These are phyloP conservation scores for Casuarina equisetifolia DNA, from an alignment of 306 rosid species.

Conservation along the genomic window DNA sequence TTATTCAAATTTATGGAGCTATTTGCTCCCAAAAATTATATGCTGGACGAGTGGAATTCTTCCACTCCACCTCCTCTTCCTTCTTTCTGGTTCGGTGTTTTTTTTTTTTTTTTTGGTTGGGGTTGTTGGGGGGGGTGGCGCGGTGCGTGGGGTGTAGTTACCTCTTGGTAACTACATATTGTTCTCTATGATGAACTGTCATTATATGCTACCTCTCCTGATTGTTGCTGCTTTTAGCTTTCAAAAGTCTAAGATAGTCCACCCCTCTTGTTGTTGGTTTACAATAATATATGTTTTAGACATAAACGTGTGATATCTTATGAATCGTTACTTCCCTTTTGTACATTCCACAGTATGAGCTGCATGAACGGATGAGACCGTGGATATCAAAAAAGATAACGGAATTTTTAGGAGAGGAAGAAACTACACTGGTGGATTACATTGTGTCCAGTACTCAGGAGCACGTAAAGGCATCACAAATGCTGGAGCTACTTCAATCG, in stretches of 20 bases:
- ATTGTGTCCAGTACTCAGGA: conserved; percentile 92
- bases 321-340: conserved; percentile 2
- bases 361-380: conserved; percentile 96
- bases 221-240: background rate
- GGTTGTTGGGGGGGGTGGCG: too few relatives aligned
- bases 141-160: too few relatives aligned
- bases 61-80: too few relatives aligned
- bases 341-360: conserved; percentile 58
- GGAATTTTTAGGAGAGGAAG: conserved; percentile 95
- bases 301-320: conserved; percentile 5
- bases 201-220: background rate
- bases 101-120: too few relatives aligned
- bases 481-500: conserved; percentile 91
- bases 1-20: conserved; percentile 1
- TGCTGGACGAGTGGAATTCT: background rate
- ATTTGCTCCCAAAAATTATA: background rate
- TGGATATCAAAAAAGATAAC: conserved; percentile 96
- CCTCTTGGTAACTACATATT: background rate
- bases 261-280: background rate
- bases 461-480: conserved; percentile 88
- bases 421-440: conserved; percentile 85
- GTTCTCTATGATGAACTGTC: background rate
- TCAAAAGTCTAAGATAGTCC: background rate
- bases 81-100: background rate
- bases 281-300: background rate